Conservation (phyloP, 257 asterid species). For the Scutellaria minor region DNA sequence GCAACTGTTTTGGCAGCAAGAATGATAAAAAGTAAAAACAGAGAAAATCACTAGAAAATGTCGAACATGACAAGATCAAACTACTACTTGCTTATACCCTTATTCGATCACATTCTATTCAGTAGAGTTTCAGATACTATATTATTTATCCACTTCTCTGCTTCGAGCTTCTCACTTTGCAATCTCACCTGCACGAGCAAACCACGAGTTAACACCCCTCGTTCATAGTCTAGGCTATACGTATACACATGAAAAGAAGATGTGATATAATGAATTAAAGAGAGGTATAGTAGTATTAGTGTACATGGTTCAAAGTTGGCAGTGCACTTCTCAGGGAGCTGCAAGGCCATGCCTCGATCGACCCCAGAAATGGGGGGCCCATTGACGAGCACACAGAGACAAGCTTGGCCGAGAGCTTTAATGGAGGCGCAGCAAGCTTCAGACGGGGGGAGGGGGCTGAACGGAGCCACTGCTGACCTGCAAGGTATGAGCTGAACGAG, state of each 20-base stretch:
- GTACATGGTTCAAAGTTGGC: conserved; percentile 87
- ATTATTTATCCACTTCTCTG: conserved; percentile 21
- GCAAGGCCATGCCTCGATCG: conserved; percentile 76
- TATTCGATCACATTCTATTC: conserved; percentile 31
- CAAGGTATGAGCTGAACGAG: conserved; percentile 92
- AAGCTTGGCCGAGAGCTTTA: conserved; percentile 94
- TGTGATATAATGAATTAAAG: neutral
- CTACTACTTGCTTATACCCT: conserved; percentile 30
- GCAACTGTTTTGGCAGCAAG: conserved; percentile 29
- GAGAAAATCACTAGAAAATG: conserved; percentile 15
- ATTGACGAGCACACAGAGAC: conserved; percentile 76
- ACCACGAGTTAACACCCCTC: neutral
- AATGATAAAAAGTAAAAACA: conserved; percentile 22
- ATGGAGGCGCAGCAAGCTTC: conserved; percentile 85
- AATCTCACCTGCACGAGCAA: conserved; percentile 56
- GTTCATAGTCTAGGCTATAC: neutral
- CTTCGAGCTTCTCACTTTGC: conserved; percentile 32
- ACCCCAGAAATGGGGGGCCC: conserved; percentile 97
- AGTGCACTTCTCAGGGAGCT: conserved; percentile 86
- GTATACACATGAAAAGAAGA: neutral
- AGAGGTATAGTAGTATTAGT: neutral
- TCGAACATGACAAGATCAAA: conserved; percentile 26
- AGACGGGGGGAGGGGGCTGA: conserved; percentile 67
- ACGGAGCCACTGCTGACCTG: conserved; percentile 78
- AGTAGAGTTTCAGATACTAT: conserved; percentile 6